phyloP scores from a whole-genome alignment of 352 stramenopile genomes.

The Plasmopara halstedii region DNA sequence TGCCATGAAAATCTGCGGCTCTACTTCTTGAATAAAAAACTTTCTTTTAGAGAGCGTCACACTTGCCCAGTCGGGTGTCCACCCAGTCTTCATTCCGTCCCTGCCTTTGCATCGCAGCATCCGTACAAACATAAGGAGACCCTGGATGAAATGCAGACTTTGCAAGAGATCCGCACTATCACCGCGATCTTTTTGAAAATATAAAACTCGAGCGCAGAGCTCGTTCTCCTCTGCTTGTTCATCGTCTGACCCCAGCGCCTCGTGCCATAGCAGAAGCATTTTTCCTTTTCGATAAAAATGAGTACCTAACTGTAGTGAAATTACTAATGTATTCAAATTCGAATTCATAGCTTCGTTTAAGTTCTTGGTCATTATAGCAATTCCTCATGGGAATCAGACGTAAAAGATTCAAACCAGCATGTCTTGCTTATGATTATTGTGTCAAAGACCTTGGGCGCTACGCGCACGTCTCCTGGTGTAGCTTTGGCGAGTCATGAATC shows the following conservation, averaged over 20 bases:
- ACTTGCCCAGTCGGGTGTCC: conserved; percentile 31
- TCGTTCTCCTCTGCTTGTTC: conserved; percentile 56
- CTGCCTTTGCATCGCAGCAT: conserved; percentile 15
- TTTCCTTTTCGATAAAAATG: neutral
- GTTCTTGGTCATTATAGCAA: conserved; percentile 46
- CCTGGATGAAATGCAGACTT: conserved; percentile 43
- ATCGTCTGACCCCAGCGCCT: conserved; percentile 53
- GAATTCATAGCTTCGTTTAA: conserved; percentile 37
- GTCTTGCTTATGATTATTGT: too few relatives aligned
- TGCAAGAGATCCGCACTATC: conserved; percentile 19
- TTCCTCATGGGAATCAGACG: conserved; percentile 44
- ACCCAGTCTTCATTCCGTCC: neutral
- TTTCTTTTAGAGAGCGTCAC: conserved; percentile 29
- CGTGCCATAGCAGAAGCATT: conserved; percentile 55
- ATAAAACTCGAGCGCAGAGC: conserved; percentile 39
- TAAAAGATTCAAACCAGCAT: conserved; percentile 23
- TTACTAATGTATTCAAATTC: neutral
- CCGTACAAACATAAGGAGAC: conserved; percentile 42
- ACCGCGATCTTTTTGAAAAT: conserved; percentile 2
- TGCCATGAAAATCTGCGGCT: conserved; percentile 52
- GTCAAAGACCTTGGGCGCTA: too few relatives aligned
- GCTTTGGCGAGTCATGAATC: too few relatives aligned
- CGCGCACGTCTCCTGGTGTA: too few relatives aligned
- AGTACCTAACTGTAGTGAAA: neutral
- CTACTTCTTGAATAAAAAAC: conserved; percentile 46